phyloP scores from a whole-genome alignment of 169 alveolate species.

The Blepharisma undulans region DNA sequence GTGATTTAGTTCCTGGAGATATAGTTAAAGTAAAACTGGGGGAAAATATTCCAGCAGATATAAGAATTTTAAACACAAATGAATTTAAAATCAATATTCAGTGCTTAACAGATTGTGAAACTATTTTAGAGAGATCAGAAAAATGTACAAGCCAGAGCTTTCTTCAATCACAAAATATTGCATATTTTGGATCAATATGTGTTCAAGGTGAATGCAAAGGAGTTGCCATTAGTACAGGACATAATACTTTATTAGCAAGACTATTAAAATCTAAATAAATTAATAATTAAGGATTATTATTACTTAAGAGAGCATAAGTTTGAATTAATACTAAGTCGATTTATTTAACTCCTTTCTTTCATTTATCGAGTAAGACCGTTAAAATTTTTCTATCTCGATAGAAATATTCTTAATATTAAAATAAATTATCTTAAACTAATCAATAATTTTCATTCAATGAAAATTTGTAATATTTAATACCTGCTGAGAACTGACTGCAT shows the following conservation, averaged over 20 bases:
- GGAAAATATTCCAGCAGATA: constrained; percentile 84
- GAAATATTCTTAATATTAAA: no score
- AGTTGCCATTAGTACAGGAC: constrained; percentile 83
- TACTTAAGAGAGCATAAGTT: no score
- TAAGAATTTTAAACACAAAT: constrained; percentile 68
- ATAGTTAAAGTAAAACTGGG: constrained; percentile 70
- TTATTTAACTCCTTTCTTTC: no score
- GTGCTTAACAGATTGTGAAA: constrained; percentile 80
- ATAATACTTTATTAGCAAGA: constrained; percentile 82
- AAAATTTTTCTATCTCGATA: no score
- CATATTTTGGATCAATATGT: constrained; percentile 74
- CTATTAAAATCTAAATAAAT: constrained; percentile 62
- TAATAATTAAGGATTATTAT: no score
- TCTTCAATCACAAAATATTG: constrained; percentile 65
- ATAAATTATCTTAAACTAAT: no score
- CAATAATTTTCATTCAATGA: no score
- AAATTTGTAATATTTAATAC: no score
- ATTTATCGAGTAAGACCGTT: no score
- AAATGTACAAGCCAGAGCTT: constrained; percentile 38
- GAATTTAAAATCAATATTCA: constrained; percentile 76
- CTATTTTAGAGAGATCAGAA: constrained; percentile 56
- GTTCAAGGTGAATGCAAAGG: constrained; percentile 61
- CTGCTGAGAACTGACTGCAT: no score
- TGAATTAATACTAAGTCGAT: no score
- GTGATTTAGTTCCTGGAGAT: constrained; percentile 77